Base-by-base conservation (phyloP, 2,329 filamentous ascomycete species). In the Trichoderma koningiopsis region DNA sequence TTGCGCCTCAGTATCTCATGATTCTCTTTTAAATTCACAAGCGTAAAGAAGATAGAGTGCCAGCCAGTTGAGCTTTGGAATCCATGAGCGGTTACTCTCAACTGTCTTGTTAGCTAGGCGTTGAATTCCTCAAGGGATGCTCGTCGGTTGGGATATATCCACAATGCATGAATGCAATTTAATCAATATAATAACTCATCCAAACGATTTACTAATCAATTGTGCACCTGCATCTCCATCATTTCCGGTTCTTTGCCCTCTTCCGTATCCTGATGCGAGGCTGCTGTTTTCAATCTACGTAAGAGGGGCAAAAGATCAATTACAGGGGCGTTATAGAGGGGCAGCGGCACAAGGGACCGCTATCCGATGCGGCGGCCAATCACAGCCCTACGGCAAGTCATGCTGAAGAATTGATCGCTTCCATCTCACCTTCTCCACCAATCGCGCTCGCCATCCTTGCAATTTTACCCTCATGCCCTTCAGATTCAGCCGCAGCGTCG, bases 391-490 rank as follows among this genome's bases (percentile, higher is more conserved):
- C 33, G 24, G 29, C 22, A 29, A 2, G 24, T 22, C 65, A 37
- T 49, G 40, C 55, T 16, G 14, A 64, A 62, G 27, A 55, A 16
- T 43, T 19, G 35, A 16, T 43, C 24, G 35, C 22, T 24, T 14
- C 24, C 22, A 22, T n/a, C 24, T 16, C n/a, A 10, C 11, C 58
- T 68, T 68, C 66, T 68, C 66, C 66, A 57, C 66, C 52, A 43
- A 43, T 8, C 40, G 40, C 40, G 13, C 63, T 58, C 55, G 53
- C 55, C 40, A 49, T 67, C 55, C 63, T 61, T 56, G 35, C 59
- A 62, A 59, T 68, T 68, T 68, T 57, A 40, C 66, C 66, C 66
- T 68, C 66, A 68, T 68, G 57, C 35, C n/a, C 58, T 55, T 68
- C 57, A 55, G 37, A 37, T 24, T 62, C 57, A 61, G 55, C 57